Base-by-base conservation (phyloP, 768 basidiomycete genomes). In the Austroboletus festivus region DNA sequence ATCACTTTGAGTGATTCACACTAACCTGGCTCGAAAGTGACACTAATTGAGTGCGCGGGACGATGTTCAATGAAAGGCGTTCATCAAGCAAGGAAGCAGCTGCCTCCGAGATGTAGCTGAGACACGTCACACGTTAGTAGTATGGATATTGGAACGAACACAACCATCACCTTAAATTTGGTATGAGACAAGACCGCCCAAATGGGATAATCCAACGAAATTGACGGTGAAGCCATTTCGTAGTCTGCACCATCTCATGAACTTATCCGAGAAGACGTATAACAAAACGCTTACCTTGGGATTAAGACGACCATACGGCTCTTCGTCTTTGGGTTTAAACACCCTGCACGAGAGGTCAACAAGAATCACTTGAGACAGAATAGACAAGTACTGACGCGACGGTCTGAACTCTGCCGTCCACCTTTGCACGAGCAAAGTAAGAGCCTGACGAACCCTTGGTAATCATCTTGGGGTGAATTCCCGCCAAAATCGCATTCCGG, bases 291-390 rank as follows among this genome's bases (percentile, higher is more conserved):
- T 41, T 42, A 82, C 85, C 76, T 94, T 94, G 1, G 91, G 91
- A 64, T 93, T 93, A 18, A 93, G 73, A 34, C 82, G 75, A 21
- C 91, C 91, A 62, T 93, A 94, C 1, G 91, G 91, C 57, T 93
- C 89, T 62, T 90, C 88, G 50, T 90, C 87, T 64, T 93, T 92
- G 1, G 92, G 92, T 64, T 94, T 94, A 68, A 95, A 94, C 4
- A 94, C 88, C 5, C 86, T 93, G 31, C 9, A 2, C 8, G 26
- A n/a, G 37, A 5, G 34, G 20, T 67, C 47, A 43, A 34, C 34
- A 13, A 43, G 24, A 23, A 2, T 16, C n/a, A 22, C 41, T 28
- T 8, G 41, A 10, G 20, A 46, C 16, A 15, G 11, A 21, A 6
- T 40, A 11, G 31, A 20, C 20, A 26, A 12, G 19, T 19, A 71